Evolutionary conservation across 768 basidiomycete species (phyloP), one percentile per base, ranked within the genome.

Genomic region (Rhodotorula babjevae): DNA sequence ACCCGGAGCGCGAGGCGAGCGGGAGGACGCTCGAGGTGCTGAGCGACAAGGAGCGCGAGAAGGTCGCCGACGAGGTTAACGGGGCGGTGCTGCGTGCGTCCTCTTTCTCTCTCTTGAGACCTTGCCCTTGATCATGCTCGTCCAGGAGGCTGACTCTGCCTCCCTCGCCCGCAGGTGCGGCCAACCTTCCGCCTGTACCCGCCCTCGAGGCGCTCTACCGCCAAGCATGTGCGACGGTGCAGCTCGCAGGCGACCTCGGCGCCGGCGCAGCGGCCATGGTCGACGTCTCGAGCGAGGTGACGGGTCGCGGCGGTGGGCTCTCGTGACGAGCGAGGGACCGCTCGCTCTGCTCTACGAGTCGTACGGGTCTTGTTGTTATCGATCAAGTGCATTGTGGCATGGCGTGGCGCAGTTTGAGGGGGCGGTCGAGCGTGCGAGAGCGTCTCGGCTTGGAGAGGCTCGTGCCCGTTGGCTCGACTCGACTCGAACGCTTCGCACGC

Each of bases 181-280:
- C 90, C 82, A 89, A 89, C 29, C 86, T 86, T 50, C 90, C 90
- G 5, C 82, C 86, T 12, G 84, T 84, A 64, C 90, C 92, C 6
- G 83, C 88, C 23, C 83, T 93, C 67, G 92, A 93, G 79, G 87
- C 85, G 65, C 79, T 92, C 65, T 93, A 89, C 79, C 87, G 91
- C 49, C 91, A 91, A 73, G 87, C 89, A 1, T 83, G 85, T 42
- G 87, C 87, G 31, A 87, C 86, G 75, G 82, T 93, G 29, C 82
- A 84, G n/a, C 87, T 91, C 75, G 86, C 93, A 21, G 91, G 88
- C 12, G 78, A 89, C 56, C 79, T 87, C 72, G 90, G 91, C 19
- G 85, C 86, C 19, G 92, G 91, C 21, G 82, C 86, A 44, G 92
- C 92, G 44, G 90, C 90, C 27, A 91, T 90, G 46, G 61, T 74